These are phyloP conservation scores for Chalciporus chontae DNA, from an alignment of 768 basidiomycete genomes.

Conservation along the genomic window DNA sequence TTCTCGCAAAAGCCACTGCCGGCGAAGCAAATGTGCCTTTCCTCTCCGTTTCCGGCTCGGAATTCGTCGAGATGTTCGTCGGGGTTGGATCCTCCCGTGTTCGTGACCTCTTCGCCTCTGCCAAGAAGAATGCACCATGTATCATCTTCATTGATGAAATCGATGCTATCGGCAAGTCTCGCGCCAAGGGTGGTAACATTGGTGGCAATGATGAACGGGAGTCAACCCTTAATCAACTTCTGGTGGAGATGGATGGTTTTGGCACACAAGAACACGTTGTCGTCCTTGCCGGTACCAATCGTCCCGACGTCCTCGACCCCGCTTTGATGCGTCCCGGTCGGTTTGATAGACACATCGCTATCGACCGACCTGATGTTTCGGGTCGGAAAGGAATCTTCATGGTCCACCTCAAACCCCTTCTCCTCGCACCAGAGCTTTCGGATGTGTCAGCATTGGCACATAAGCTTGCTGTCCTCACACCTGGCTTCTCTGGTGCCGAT, in stretches of 20 bases:
- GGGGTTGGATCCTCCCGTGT: constrained; percentile 98
- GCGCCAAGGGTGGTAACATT: constrained; percentile 72
- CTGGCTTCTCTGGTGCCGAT: constrained; percentile 98
- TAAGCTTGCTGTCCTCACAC: constrained; percentile 93
- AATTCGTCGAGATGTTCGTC: constrained; percentile 99
- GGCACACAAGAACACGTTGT: constrained; percentile 96
- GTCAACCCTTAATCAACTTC: constrained; percentile 92
- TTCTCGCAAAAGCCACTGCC: constrained; percentile 97
- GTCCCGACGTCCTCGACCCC: constrained; percentile 93
- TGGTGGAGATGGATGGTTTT: constrained; percentile 99
- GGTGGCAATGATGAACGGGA: constrained; percentile 98
- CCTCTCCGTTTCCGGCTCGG: constrained; percentile 97
- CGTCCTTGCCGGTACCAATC: constrained; percentile 93
- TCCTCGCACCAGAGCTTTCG: constrained; percentile 52
- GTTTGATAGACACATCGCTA: constrained; percentile 94
- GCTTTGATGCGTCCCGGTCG: constrained; percentile 97
- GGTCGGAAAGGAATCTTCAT: constrained; percentile 92
- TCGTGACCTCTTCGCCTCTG: constrained; percentile 94
- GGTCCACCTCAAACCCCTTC: constrained; percentile 86
- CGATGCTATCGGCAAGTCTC: constrained; percentile 95
- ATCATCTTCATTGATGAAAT: constrained; percentile 99
- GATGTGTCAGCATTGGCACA: constrained; percentile 66
- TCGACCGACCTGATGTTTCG: constrained; percentile 91
- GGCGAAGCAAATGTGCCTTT: constrained; percentile 98
- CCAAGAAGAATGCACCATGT: constrained; percentile 96